Evolutionary conservation across 1,139 yeast species (phyloP).

Genomic region (Pichia sp.): DNA sequence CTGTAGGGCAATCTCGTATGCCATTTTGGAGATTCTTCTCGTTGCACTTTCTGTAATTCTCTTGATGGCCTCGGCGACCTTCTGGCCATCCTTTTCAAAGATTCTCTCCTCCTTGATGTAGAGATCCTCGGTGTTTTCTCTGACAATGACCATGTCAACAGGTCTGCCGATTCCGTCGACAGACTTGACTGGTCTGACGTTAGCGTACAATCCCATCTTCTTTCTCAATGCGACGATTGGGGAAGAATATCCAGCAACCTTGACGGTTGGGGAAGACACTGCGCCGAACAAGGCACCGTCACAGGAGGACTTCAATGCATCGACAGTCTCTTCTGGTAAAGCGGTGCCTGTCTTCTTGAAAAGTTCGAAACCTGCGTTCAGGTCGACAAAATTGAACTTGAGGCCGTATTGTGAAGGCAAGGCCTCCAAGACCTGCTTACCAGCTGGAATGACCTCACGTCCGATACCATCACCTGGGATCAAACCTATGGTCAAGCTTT

Average conservation of each 20-base stretch:
- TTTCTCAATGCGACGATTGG: conserved; percentile 97
- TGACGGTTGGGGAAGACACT: conserved; percentile 88
- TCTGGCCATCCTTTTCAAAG: conserved; percentile 71
- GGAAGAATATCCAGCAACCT: conserved; percentile 94
- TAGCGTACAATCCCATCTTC: conserved; percentile 90
- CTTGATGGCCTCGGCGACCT: conserved; percentile 95
- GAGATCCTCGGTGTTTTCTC: conserved; percentile 97
- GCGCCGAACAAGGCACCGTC: conserved; percentile 98
- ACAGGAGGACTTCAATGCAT: conserved; percentile 72
- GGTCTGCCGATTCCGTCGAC: conserved; percentile 81
- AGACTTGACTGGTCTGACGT: conserved; percentile 95
- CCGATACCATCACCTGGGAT: conserved; percentile 99
- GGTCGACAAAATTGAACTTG: conserved; percentile 76
- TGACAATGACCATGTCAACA: conserved; percentile 94
- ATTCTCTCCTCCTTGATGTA: conserved; percentile 90
- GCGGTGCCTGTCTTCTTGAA: conserved; percentile 93
- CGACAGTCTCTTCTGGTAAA: conserved; percentile 87
- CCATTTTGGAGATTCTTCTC: conserved; percentile 80
- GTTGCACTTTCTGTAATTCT: conserved; percentile 90
- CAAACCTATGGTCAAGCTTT: conserved; percentile 46
- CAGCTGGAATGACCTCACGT: conserved; percentile 94
- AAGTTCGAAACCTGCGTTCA: conserved; percentile 91
- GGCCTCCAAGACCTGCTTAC: conserved; percentile 76
- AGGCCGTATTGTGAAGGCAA: conserved; percentile 73
- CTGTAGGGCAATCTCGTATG: conserved; percentile 86